phyloP scores from a whole-genome alignment of 2,329 filamentous ascomycete genomes.

The Seiridium cupressi region DNA sequence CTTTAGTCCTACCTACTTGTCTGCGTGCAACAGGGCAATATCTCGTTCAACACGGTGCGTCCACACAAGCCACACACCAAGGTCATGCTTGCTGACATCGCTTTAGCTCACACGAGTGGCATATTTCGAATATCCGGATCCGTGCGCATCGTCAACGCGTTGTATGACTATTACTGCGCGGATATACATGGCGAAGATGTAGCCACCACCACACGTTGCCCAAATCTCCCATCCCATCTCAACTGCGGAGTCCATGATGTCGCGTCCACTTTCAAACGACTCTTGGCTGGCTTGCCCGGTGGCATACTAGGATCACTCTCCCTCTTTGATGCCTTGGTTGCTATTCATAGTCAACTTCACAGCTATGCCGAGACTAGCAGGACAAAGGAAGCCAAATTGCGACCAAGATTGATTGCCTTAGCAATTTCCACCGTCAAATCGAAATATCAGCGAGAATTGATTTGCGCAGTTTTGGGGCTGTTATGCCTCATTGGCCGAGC shows the following conservation, averaged over 20 bases:
- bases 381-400: constrained; percentile 54
- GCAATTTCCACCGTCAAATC: constrained; percentile 60
- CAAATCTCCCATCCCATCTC: constrained; percentile 60
- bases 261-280: constrained; percentile 64
- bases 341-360: constrained; percentile 56
- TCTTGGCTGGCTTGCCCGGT: constrained; percentile 62
- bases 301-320: constrained; percentile 63
- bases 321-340: constrained; percentile 61
- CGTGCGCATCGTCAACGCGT: constrained; percentile 48
- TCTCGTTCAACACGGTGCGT: constrained; percentile 55
- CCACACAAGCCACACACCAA: no score
- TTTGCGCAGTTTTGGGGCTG: constrained; percentile 66
- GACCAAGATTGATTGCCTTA: constrained; percentile 65
- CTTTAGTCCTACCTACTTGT: constrained; percentile 61
- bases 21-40: constrained; percentile 65
- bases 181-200: constrained; percentile 48
- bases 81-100: constrained; percentile 14
- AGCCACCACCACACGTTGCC: constrained; percentile 55
- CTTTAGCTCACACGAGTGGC: constrained; percentile 47
- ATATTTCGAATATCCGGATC: constrained; percentile 65
- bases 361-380: constrained; percentile 48
- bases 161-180: constrained; percentile 64
- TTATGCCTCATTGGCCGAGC: constrained; percentile 58
- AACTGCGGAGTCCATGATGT: constrained; percentile 61
- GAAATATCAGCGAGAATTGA: constrained; percentile 59